Evolutionary conservation across 306 rosid genomes (phyloP).

Genomic region (Casuarina equisetifolia): DNA sequence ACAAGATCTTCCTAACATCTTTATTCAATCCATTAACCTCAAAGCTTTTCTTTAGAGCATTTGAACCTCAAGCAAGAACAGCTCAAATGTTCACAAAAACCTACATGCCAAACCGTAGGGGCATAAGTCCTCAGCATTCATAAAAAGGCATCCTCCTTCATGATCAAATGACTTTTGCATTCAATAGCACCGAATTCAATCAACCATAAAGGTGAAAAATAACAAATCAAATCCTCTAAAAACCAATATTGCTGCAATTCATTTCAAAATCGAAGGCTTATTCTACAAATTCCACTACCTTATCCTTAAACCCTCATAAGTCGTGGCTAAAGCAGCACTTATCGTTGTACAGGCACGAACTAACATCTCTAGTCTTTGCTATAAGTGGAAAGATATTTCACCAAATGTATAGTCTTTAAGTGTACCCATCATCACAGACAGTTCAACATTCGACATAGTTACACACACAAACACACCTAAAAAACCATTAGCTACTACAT

Average conservation of each 20-base stretch:
- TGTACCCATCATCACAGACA: neutral
- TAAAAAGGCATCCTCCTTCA: slow-evolving; percentile 81
- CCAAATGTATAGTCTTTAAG: neutral
- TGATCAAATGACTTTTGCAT: slow-evolving; percentile 73
- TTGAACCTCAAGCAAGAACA: slow-evolving; percentile 27
- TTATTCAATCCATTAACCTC: slow-evolving; percentile 79
- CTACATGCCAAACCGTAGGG: slow-evolving; percentile 83
- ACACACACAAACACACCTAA: too few species aligned
- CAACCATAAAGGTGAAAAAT: slow-evolving; percentile 2
- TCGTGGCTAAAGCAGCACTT: slow-evolving; percentile 90
- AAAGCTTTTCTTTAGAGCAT: slow-evolving; percentile 39
- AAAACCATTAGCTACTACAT: neutral
- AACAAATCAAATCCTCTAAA: neutral
- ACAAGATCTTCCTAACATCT: slow-evolving; percentile 76
- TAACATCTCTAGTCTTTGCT: slow-evolving; percentile 70
- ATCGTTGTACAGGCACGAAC: slow-evolving; percentile 62
- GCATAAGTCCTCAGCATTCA: slow-evolving; percentile 46
- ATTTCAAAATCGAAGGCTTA: neutral
- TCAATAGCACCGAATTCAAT: slow-evolving; percentile 3
- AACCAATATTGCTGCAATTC: neutral
- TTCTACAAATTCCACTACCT: slow-evolving; percentile 45
- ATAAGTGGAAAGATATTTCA: slow-evolving; percentile 61
- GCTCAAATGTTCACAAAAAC: slow-evolving; percentile 60
- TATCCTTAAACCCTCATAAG: slow-evolving; percentile 67
- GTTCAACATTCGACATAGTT: too few species aligned